Base-by-base conservation (phyloP, 148 eudicot species). In the Rheum nobile region DNA sequence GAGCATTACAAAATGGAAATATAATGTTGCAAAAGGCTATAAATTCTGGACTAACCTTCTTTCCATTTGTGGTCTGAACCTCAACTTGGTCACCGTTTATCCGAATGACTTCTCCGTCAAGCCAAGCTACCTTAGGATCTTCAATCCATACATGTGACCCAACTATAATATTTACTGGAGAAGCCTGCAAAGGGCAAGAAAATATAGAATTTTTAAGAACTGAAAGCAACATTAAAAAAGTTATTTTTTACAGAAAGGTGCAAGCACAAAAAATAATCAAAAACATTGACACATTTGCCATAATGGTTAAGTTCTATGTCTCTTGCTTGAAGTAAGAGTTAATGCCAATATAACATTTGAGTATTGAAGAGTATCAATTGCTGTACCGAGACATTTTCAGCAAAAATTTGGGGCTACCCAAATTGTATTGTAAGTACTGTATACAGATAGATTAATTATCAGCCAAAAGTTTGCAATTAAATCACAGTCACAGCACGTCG, bases 111-210 rank as follows among this genome's bases (percentile, higher is more conserved):
- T 92, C 91, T 31, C 99, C 99, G 38, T 96, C 97, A 68, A 96
- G 85, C 99, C 99, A 96, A 75, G 99, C 99, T 72, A 80, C 72
- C 81, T 88, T 88, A 68, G 90, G 90, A 80, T 96, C 99, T 79
- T 92, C 97, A 52, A 80, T 88, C 99, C 99, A 96, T 46, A 96
- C 97, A 46, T 86, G 94, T 57, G 96, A 96, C 75, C 99, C 97
- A 38, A 92, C 95, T 37, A 92, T 96, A 75, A 96, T 92, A 80
- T 92, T 92, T 71, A 88, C 95, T 5, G 96, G 85, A 46, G 99
- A 86, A 75, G 90, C 96, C 99, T 96, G 91, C 38, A 61, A 21
- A 54, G 8, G 19, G n/a, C 6, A 61, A 28, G 17, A 28, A 61
- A 28, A 28, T 28, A 29, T 61, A 61, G 5, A 61, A 61, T 1